These are phyloP conservation scores for Spencermartinsiella ligniputridi DNA, from an alignment of 1,139 yeast genomes.

Conservation along the genomic window DNA sequence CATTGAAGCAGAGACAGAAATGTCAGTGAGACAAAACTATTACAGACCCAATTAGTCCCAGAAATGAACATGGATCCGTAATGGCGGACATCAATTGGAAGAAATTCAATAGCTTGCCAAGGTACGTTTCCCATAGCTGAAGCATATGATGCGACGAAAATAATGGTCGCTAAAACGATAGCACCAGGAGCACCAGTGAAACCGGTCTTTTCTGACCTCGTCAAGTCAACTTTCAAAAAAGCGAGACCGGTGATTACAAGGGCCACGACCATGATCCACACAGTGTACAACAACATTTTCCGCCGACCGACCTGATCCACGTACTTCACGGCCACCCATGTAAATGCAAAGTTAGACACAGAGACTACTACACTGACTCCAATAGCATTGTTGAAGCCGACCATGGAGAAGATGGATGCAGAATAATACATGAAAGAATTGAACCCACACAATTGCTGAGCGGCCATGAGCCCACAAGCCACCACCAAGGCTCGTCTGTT, in stretches of 20 bases:
- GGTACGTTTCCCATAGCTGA: constrained; percentile 46
- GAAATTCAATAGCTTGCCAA: constrained; percentile 46
- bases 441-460: constrained; percentile 73
- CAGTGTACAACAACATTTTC: constrained; percentile 49
- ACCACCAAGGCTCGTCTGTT: constrained; percentile 58
- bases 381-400: constrained; percentile 58
- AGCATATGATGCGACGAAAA: constrained; percentile 45
- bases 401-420: constrained; percentile 56
- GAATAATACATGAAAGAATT: constrained; percentile 75
- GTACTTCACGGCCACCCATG: constrained; percentile 53
- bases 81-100: constrained; percentile 42
- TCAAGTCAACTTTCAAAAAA: constrained; percentile 11
- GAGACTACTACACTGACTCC: constrained; percentile 63
- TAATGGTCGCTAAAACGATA: constrained; percentile 34
- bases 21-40: constrained; percentile 38
- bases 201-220: not conserved
- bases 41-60: constrained; percentile 44
- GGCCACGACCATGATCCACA: constrained; percentile 41
- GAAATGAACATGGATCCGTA: constrained; percentile 43
- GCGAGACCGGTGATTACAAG: constrained; percentile 27
- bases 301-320: constrained; percentile 64
- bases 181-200: not conserved
- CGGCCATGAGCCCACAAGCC: constrained; percentile 69
- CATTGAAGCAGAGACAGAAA: constrained; percentile 37
- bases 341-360: constrained; percentile 61